Percentiles rank a stretch among this genome's conserved stretches.
These are phyloP conservation scores for Pseudozyma flocculosa DNA, from an alignment of 1,284 basidiomycete species.

Conservation along the genomic window DNA sequence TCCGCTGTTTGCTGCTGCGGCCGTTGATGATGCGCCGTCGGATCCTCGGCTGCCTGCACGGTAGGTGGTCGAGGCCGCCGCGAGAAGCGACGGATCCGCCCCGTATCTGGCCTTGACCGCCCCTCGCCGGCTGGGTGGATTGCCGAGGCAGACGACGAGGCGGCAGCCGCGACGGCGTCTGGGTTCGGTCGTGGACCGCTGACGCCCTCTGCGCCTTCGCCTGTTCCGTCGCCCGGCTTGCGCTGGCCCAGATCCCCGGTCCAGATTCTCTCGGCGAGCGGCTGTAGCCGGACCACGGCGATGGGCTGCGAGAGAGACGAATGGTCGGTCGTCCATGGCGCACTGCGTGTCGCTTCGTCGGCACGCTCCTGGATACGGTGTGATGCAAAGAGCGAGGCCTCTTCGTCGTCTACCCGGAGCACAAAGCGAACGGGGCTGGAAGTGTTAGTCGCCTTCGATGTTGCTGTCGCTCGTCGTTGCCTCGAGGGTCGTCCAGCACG, in stretches of 20 bases:
- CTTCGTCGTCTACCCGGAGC: constrained; percentile 12
- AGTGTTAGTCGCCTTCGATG: too few species aligned
- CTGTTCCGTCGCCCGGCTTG: not conserved
- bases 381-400: constrained; percentile 17
- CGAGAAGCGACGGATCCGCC: constrained; percentile 22
- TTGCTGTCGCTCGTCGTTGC: too few species aligned
- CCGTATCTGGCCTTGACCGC: constrained; percentile 26
- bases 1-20: too few species aligned
- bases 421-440: too few species aligned
- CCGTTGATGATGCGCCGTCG: too few species aligned
- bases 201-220: too few species aligned
- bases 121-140: too few species aligned
- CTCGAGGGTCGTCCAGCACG: too few species aligned
- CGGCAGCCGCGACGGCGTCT: not conserved
- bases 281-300: constrained; percentile 14
- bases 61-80: constrained; percentile 13
- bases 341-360: not conserved
- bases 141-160: not conserved
- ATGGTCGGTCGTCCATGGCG: not conserved
- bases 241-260: not conserved
- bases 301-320: constrained; percentile 23
- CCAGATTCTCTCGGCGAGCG: not conserved
- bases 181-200: not conserved
- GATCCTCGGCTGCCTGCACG: too few species aligned
- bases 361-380: not conserved